A percentile compares a stretch with the other conserved stretches of the same genome.
phyloP scores from a whole-genome alignment of 2,329 filamentous ascomycete genomes.

The Trichoderma asperellum region DNA sequence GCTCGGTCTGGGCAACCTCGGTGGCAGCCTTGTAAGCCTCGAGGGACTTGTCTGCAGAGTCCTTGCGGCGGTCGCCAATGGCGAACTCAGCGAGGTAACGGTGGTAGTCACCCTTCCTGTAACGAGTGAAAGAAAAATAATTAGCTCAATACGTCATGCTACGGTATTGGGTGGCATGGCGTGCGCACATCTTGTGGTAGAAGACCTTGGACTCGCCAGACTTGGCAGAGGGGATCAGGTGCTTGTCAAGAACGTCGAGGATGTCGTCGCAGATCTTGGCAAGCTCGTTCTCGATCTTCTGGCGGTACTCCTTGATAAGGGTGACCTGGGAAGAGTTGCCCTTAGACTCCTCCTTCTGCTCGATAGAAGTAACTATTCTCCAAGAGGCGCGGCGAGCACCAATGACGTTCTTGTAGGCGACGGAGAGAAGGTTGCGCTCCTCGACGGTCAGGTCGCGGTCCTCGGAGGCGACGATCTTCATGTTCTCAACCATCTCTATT shows the following conservation, averaged over 20 bases:
- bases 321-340: conserved; percentile 88
- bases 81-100: conserved; percentile 98
- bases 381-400: conserved; percentile 95
- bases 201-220: conserved; percentile 98
- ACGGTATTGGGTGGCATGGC: neutral
- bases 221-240: conserved; percentile 92
- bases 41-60: conserved; percentile 88
- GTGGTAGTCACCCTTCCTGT: conserved; percentile 99
- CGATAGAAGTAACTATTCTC: conserved; percentile 97
- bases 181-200: conserved; percentile 95
- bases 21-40: conserved; percentile 97
- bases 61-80: conserved; percentile 91
- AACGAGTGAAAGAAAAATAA: neutral
- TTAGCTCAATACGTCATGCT: conserved; percentile 6
- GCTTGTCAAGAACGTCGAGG: conserved; percentile 89
- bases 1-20: conserved; percentile 96
- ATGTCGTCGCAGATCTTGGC: conserved; percentile 98
- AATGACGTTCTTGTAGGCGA: conserved; percentile 99
- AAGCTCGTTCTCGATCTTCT: conserved; percentile 97
- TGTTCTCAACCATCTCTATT: conserved; percentile 99
- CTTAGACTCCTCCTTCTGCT: conserved; percentile 99
- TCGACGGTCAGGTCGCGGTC: conserved; percentile 84
- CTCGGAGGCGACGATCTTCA: conserved; percentile 96
- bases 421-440: conserved; percentile 95
- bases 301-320: conserved; percentile 96